Evolutionary conservation across 306 rosid species (phyloP).

Genomic region (Quillaja saponaria): DNA sequence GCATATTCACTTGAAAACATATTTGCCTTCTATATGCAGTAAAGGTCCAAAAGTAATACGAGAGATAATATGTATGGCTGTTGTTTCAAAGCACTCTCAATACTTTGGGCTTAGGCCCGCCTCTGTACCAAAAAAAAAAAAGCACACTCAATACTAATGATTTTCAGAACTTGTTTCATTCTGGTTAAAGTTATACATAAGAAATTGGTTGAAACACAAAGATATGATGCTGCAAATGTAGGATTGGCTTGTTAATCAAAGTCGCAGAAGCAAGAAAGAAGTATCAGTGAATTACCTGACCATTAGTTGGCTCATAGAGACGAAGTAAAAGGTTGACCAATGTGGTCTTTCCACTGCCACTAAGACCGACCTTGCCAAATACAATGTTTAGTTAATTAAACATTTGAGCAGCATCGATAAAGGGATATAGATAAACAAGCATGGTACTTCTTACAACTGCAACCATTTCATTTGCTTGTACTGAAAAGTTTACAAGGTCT

Average conservation of each 20-base stretch:
- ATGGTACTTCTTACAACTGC: slow-evolving; percentile 64
- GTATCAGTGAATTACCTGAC: slow-evolving; percentile 64
- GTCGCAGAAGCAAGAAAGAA: slow-evolving; percentile 5
- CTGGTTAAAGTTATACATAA: too few species aligned
- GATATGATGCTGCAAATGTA: slow-evolving; percentile 4
- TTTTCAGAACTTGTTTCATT: too few species aligned
- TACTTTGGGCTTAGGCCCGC: too few species aligned
- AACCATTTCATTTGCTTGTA: slow-evolving; percentile 65
- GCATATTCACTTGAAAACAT: too few species aligned
- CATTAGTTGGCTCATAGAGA: slow-evolving; percentile 87
- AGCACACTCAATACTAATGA: too few species aligned
- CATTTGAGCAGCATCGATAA: slow-evolving; percentile 26
- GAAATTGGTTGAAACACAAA: too few species aligned
- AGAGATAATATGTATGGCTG: too few species aligned
- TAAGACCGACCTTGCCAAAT: slow-evolving; percentile 99
- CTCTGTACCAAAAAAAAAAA: too few species aligned
- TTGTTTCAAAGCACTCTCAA: too few species aligned
- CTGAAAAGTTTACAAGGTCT: slow-evolving; percentile 52
- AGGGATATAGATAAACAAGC: slow-evolving; percentile 7
- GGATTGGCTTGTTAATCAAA: too few species aligned
- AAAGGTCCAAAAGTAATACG: too few species aligned
- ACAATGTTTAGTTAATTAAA: slow-evolving; percentile 9
- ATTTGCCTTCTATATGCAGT: too few species aligned
- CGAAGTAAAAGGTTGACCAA: slow-evolving; percentile 93
- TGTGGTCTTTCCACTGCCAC: slow-evolving; percentile 98